These are phyloP conservation scores for Arabidopsis suecica DNA, from an alignment of 345 rosid genomes.

Conservation along the genomic window DNA sequence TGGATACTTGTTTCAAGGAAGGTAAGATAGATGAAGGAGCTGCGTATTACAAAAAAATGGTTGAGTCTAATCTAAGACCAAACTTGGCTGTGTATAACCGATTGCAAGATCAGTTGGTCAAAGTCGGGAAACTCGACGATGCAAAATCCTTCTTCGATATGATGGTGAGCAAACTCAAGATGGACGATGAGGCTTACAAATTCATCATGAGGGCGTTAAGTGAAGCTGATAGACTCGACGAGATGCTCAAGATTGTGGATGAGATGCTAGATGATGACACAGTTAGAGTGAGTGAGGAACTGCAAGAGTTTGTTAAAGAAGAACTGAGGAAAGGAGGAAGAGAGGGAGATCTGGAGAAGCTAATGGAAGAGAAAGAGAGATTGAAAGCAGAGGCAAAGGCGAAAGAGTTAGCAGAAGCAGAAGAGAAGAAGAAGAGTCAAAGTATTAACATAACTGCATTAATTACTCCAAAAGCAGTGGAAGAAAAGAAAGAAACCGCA, in stretches of 20 bases:
- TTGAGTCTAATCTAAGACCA: slow-evolving; percentile 73
- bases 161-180: slow-evolving; percentile 89
- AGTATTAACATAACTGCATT: slow-evolving; percentile 58
- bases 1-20: slow-evolving; percentile 79
- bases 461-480: slow-evolving; percentile 53
- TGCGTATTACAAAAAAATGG: slow-evolving; percentile 72
- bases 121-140: slow-evolving; percentile 68
- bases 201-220: slow-evolving; percentile 76
- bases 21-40: slow-evolving; percentile 79
- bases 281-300: slow-evolving; percentile 60
- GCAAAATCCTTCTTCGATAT: slow-evolving; percentile 75
- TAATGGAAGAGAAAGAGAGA: slow-evolving; percentile 85
- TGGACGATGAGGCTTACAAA: slow-evolving; percentile 75
- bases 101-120: slow-evolving; percentile 68
- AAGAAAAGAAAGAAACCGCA: slow-evolving; percentile 50
- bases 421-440: slow-evolving; percentile 75
- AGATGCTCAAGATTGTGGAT: slow-evolving; percentile 76
- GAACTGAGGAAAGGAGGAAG: slow-evolving; percentile 77
- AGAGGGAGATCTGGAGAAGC: slow-evolving; percentile 74
- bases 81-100: slow-evolving; percentile 74
- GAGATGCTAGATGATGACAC: slow-evolving; percentile 75
- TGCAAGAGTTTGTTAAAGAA: slow-evolving; percentile 76
- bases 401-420: slow-evolving; percentile 69
- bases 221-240: slow-evolving; percentile 68
- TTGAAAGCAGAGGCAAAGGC: slow-evolving; percentile 91